phyloP scores from a whole-genome alignment of 2,329 filamentous ascomycete species.

The Neopestalotiopsis sp. region DNA sequence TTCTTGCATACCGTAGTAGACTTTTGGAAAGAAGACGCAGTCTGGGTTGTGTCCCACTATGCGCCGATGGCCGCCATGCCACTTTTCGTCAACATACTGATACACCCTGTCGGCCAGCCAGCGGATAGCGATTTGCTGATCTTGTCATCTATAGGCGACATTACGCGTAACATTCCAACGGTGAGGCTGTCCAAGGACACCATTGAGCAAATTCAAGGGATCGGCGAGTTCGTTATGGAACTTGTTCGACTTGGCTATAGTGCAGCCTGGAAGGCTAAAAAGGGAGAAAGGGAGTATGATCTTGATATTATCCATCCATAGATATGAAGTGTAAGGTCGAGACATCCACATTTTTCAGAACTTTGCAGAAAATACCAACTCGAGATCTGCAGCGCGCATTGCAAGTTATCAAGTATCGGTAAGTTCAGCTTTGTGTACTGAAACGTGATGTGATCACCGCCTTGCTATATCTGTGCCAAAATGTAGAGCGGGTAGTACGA shows the following conservation, averaged over 20 bases:
- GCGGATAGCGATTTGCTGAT: neutral
- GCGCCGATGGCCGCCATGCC: neutral
- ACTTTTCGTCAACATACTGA: neutral
- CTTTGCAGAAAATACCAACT: neutral
- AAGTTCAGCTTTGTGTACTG: too few species aligned
- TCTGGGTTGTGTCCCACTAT: neutral
- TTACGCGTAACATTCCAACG: neutral
- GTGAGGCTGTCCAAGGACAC: neutral
- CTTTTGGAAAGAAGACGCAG: neutral
- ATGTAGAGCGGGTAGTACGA: too few species aligned
- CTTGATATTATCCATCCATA: neutral
- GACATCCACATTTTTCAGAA: neutral
- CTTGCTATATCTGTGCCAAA: too few species aligned
- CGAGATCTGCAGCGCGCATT: constrained; percentile 31
- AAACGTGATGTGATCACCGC: too few species aligned
- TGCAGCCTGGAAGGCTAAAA: neutral
- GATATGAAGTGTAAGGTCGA: neutral
- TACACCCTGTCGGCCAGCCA: neutral
- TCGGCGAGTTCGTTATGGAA: neutral
- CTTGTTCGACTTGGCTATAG: neutral
- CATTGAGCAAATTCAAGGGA: neutral
- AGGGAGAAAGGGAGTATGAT: neutral
- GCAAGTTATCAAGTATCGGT: too few species aligned
- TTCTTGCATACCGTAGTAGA: neutral
- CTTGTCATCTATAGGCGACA: neutral